Evolutionary conservation across 306 rosid species (phyloP).

Genomic region (Glycine latifolia): DNA sequence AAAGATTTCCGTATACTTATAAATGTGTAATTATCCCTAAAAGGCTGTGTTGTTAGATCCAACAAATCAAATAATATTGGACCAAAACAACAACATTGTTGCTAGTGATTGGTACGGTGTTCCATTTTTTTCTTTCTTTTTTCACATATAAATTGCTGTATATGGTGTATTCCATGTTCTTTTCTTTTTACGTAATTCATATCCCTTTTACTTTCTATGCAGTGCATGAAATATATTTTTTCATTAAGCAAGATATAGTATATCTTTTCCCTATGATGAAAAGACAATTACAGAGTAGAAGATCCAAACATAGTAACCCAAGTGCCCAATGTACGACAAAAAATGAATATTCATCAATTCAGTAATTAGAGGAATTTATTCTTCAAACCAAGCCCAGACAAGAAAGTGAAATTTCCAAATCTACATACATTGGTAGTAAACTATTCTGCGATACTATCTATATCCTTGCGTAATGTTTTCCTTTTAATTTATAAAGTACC

Average conservation of each 20-base stretch:
- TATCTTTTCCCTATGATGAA: not conserved
- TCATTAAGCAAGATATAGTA: not conserved
- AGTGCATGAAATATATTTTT: not conserved
- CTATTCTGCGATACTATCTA: not conserved
- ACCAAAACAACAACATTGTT: not conserved
- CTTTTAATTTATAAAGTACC: not conserved
- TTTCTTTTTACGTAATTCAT: not conserved
- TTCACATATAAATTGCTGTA: not conserved
- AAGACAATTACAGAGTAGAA: not conserved
- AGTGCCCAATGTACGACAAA: not conserved
- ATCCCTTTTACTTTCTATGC: not conserved
- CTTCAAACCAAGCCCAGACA: not conserved
- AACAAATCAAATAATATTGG: not conserved
- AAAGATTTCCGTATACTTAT: too few relatives aligned
- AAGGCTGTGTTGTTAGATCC: too few relatives aligned
- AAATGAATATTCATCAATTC: not conserved
- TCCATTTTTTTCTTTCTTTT: not conserved
- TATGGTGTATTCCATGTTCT: not conserved
- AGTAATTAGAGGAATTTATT: not conserved
- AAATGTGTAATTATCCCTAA: too few relatives aligned
- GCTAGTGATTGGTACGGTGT: not conserved
- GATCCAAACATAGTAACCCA: not conserved
- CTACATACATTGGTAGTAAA: not conserved
- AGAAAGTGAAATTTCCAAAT: not conserved
- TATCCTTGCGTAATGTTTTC: not conserved